A percentile compares a stretch with the other conserved stretches of the same genome.
phyloP scores from a whole-genome alignment of 345 rosid genomes.

The Iberis pinnata region DNA sequence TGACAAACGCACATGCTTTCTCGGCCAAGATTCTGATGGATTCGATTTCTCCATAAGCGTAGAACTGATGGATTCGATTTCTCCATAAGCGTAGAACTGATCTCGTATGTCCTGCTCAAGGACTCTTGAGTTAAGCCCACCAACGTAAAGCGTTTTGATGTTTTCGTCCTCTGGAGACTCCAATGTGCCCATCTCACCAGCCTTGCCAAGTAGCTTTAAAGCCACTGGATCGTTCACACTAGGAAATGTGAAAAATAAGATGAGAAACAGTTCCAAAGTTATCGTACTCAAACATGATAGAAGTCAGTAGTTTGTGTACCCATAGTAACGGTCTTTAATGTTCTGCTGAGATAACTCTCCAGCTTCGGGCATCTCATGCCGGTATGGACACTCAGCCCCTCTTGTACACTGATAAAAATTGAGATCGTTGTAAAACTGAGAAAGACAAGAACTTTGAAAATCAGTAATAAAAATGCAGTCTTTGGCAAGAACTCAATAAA shows the following conservation, averaged over 20 bases:
- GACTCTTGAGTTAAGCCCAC: constrained; percentile 78
- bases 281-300: too few species aligned
- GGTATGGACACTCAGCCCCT: constrained; percentile 92
- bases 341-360: constrained; percentile 92
- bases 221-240: constrained; percentile 24
- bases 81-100: constrained; percentile 79
- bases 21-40: constrained; percentile 73
- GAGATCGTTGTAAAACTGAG: too few species aligned
- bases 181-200: constrained; percentile 68
- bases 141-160: constrained; percentile 77
- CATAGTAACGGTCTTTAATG: constrained; percentile 90
- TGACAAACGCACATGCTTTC: constrained; percentile 85
- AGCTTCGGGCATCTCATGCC: constrained; percentile 93
- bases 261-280: too few species aligned
- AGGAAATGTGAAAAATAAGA: too few species aligned
- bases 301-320: constrained; percentile 43
- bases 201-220: constrained; percentile 18
- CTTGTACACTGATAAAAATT: too few species aligned
- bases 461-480: too few species aligned
- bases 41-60: constrained; percentile 84
- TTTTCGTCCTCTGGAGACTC: constrained; percentile 86
- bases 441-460: too few species aligned
- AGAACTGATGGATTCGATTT: constrained; percentile 74
- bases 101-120: constrained; percentile 80
- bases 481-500: too few species aligned